Base-by-base conservation (phyloP, 2,329 filamentous ascomycete species). In the Colletotrichum musae region DNA sequence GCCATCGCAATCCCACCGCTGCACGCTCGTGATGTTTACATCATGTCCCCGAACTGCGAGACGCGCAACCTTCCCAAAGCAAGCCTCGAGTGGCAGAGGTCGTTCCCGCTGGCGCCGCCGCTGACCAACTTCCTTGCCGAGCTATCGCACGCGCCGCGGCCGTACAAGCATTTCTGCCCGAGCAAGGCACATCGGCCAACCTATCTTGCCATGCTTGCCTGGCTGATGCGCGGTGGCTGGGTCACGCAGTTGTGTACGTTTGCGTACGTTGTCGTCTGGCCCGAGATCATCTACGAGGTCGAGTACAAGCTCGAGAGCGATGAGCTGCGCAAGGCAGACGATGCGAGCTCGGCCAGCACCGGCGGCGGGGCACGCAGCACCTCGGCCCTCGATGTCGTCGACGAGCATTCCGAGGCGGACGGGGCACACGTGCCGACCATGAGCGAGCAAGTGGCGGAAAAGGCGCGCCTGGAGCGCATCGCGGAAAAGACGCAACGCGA, bases 211-310 rank as follows among this genome's bases (percentile, higher is more conserved):
- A 97, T 98, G 80, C 85, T 99, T 28, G 94, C 94, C 24, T 99
- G 95, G 94, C 87, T 99, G 9, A 90, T 98, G 83, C 91, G 95
- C 48, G 93, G 94, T 54, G 94, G 94, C 15, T 97, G 96, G 93
- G 95, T 98, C 1, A 97, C 93, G 0, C 95, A 98, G 78, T 87
- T 99, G 6, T 93, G 94, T 71, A 96, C 94, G 0, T 98, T 97
- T 79, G 94, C 92, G 13, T 97, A 96, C 85, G 90, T 98, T 51
- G 89, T 95, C 58, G 93, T 96, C 50, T 92, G 91, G 80, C 91
- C 93, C 2, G 92, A 95, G 77, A 93, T 97, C 71, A 91, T 96
- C 74, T 91, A 93, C 75, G 91, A 93, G 72, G 94, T 97, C 3
- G 90, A 93, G 59, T 88, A 91, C 73, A 88, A 91, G 63, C 86